Conservation (phyloP, 768 basidiomycete species). For the Strobilomyces dryophilus region DNA sequence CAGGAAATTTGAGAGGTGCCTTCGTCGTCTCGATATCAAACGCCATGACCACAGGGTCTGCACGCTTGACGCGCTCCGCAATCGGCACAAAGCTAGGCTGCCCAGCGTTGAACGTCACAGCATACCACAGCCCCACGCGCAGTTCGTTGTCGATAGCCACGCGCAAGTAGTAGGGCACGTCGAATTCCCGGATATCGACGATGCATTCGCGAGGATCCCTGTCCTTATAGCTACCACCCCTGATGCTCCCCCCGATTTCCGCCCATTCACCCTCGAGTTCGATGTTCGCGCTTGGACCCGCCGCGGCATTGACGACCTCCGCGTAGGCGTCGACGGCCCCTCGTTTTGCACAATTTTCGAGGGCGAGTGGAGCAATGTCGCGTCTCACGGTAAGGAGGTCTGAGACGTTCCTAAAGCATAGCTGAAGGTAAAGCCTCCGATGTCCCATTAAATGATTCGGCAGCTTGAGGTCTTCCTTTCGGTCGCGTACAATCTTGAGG, state of each 20-base stretch:
- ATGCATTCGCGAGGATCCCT: slow-evolving; percentile 88
- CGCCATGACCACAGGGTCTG: slow-evolving; percentile 98
- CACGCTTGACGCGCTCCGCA: slow-evolving; percentile 89
- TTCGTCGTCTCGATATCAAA: slow-evolving; percentile 99
- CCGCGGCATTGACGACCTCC: slow-evolving; percentile 84
- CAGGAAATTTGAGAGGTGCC: slow-evolving; percentile 99
- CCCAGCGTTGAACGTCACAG: slow-evolving; percentile 77
- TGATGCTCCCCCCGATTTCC: slow-evolving; percentile 40
- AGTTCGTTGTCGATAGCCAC: slow-evolving; percentile 99
- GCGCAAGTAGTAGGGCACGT: slow-evolving; percentile 95
- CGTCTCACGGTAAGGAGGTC: slow-evolving; percentile 86
- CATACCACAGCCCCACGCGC: slow-evolving; percentile 98
- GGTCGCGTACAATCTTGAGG: slow-evolving; percentile 68
- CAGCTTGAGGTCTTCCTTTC: slow-evolving; percentile 91
- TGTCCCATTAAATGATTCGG: slow-evolving; percentile 98
- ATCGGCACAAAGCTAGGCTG: slow-evolving; percentile 70
- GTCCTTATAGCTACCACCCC: slow-evolving; percentile 45
- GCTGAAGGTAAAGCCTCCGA: slow-evolving; percentile 79
- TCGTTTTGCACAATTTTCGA: slow-evolving; percentile 86
- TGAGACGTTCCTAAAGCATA: slow-evolving; percentile 89
- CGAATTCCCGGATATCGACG: slow-evolving; percentile 92
- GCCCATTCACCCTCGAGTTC: slow-evolving; percentile 65
- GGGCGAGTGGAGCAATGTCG: slow-evolving; percentile 85
- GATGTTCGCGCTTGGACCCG: slow-evolving; percentile 60
- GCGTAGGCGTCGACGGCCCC: slow-evolving; percentile 97